Conservation (phyloP, 371 early-diverging fungal genomes). For the Cladochytrium tenue region DNA sequence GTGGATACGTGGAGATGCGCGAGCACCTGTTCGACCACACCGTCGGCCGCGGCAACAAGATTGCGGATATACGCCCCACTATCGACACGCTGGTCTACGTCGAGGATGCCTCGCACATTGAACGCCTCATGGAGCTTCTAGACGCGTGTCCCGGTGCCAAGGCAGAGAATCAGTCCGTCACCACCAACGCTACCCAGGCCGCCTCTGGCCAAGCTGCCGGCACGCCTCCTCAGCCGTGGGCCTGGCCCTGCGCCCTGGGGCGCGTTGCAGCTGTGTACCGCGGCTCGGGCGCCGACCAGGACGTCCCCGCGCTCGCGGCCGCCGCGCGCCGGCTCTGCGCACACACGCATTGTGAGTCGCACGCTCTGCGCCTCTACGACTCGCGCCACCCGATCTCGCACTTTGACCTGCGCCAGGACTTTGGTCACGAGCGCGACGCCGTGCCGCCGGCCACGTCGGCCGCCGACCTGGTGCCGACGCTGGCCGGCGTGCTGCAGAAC, state of each 20-base stretch:
- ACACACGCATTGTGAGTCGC: background rate
- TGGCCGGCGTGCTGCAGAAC: conserved; percentile 2
- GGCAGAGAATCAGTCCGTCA: background rate
- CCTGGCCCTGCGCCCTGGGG: background rate
- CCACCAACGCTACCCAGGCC: background rate
- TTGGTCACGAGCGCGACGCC: conserved; percentile 4
- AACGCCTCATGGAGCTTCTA: background rate
- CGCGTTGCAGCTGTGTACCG: background rate
- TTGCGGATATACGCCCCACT: background rate
- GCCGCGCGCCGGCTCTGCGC: too few relatives aligned
- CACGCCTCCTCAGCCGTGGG: background rate
- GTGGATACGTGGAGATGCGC: conserved; percentile 8
- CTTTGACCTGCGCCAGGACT: conserved; percentile 10
- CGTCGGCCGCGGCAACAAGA: background rate
- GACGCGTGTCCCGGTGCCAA: background rate
- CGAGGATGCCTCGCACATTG: conserved; percentile 1
- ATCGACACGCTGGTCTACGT: conserved; percentile 12
- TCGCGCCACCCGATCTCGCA: conserved; percentile 3
- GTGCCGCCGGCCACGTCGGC: conserved; percentile 1
- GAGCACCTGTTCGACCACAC: conserved; percentile 12
- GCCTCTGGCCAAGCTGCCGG: background rate
- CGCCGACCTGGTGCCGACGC: conserved; percentile 11
- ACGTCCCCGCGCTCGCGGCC: background rate
- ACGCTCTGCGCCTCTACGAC: background rate
- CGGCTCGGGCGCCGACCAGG: background rate